Evolutionary conservation across 2,329 filamentous ascomycete species (phyloP).

Genomic region (Dryadomyces sulphureus): DNA sequence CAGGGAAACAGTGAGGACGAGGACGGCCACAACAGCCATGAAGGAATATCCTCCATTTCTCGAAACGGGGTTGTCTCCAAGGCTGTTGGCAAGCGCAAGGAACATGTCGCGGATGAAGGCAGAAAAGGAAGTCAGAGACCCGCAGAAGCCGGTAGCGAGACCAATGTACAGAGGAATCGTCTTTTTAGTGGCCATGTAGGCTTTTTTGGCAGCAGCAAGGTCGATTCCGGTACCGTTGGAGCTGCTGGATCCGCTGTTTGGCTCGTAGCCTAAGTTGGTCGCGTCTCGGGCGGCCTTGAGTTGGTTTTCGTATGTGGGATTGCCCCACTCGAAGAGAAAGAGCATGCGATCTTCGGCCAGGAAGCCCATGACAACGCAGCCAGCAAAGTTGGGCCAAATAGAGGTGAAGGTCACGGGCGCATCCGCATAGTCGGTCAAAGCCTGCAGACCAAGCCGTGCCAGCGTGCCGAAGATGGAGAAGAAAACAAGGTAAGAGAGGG

Average conservation of each 20-base stretch:
- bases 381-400: slow-evolving; percentile 77
- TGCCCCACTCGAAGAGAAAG: neutral
- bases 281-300: neutral
- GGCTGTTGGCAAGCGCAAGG: slow-evolving; percentile 45
- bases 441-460: slow-evolving; percentile 64
- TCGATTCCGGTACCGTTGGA: slow-evolving; percentile 18
- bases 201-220: slow-evolving; percentile 8
- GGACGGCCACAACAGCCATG: slow-evolving; percentile 62
- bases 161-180: slow-evolving; percentile 48
- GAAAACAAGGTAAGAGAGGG: slow-evolving; percentile 65
- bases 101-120: slow-evolving; percentile 53
- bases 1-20: slow-evolving; percentile 57
- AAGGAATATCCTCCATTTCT: slow-evolving; percentile 68
- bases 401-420: slow-evolving; percentile 60
- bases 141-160: slow-evolving; percentile 57
- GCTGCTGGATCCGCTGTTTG: neutral
- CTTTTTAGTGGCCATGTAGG: slow-evolving; percentile 49
- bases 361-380: slow-evolving; percentile 72
- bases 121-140: slow-evolving; percentile 57
- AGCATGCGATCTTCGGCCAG: slow-evolving; percentile 23
- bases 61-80: slow-evolving; percentile 30
- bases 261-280: neutral
- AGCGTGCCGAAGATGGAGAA: slow-evolving; percentile 78
- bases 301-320: neutral
- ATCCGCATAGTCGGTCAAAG: slow-evolving; percentile 72